Evolutionary conservation across 1,284 basidiomycete species (phyloP).

Genomic region (Melampsora americana): DNA sequence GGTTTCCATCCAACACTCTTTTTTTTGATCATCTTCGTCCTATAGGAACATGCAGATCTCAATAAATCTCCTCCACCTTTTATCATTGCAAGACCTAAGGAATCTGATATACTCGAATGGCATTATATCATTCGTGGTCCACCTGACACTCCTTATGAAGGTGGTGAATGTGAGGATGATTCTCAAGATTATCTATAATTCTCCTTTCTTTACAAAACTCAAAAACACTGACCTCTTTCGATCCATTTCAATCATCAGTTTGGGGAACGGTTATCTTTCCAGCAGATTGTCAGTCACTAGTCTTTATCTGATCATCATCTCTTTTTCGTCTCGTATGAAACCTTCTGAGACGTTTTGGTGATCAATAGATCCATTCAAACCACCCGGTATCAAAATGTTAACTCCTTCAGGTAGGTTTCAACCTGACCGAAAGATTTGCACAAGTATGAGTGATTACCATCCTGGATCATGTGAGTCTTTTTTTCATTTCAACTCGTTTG

Average conservation of each 20-base stretch:
- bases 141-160: conserved; percentile 84
- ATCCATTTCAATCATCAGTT: conserved; percentile 27
- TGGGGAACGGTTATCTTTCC: conserved; percentile 74
- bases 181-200: no score
- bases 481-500: conserved; percentile 42
- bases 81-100: conserved; percentile 86
- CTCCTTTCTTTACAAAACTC: background rate
- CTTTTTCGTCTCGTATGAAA: background rate
- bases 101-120: conserved; percentile 78
- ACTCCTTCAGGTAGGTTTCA: conserved; percentile 91
- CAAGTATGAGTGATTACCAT: conserved; percentile 93
- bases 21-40: conserved; percentile 60
- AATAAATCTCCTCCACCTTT: conserved; percentile 89
- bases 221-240: no score
- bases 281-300: conserved; percentile 72
- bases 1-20: conserved; percentile 56
- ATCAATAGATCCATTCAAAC: conserved; percentile 49
- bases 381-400: conserved; percentile 92
- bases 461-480: conserved; percentile 76
- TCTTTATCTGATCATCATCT: background rate
- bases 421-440: conserved; percentile 89
- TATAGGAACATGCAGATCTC: conserved; percentile 82
- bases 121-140: conserved; percentile 68
- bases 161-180: conserved; percentile 81
- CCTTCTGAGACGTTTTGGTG: background rate